Conservation (phyloP, 1,284 basidiomycete species). For the Ceratobasidium sp. region DNA sequence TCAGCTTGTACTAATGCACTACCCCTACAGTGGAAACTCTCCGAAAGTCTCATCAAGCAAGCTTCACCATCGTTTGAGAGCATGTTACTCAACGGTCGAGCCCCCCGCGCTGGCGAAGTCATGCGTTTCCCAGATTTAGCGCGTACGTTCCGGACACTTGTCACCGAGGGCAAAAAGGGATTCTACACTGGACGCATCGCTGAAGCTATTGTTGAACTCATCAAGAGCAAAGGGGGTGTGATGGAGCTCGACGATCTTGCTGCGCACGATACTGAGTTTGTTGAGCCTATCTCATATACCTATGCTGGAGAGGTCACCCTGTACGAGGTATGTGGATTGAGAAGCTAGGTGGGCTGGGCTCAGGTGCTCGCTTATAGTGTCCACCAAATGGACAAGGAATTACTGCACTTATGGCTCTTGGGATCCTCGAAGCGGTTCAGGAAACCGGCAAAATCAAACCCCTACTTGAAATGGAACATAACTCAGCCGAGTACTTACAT, state of each 20-base stretch:
- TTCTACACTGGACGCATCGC: slow-evolving; percentile 94
- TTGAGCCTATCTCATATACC: slow-evolving; percentile 91
- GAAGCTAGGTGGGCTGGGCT: neutral
- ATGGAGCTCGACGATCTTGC: slow-evolving; percentile 92
- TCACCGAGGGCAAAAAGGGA: slow-evolving; percentile 83
- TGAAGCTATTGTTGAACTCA: slow-evolving; percentile 86
- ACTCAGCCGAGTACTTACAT: slow-evolving; percentile 89
- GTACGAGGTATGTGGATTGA: slow-evolving; percentile 71
- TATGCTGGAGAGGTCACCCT: slow-evolving; percentile 84
- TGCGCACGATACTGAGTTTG: slow-evolving; percentile 78
- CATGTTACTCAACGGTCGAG: slow-evolving; percentile 83
- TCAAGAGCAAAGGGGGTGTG: slow-evolving; percentile 85
- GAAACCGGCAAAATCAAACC: slow-evolving; percentile 75
- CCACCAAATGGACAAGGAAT: slow-evolving; percentile 97
- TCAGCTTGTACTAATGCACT: neutral
- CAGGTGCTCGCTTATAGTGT: slow-evolving; percentile 63
- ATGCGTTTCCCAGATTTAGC: slow-evolving; percentile 84
- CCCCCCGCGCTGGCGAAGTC: slow-evolving; percentile 82
- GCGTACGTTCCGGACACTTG: slow-evolving; percentile 82
- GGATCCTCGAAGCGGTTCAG: slow-evolving; percentile 89
- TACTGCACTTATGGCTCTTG: slow-evolving; percentile 91
- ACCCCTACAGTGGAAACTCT: slow-evolving; percentile 71
- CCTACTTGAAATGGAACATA: slow-evolving; percentile 84
- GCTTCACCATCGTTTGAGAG: slow-evolving; percentile 85
- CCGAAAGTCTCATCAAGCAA: slow-evolving; percentile 78